A percentile compares a stretch with the other conserved stretches of the same genome.
phyloP scores from a whole-genome alignment of 2,329 filamentous ascomycete species.

The Apiospora hydei region DNA sequence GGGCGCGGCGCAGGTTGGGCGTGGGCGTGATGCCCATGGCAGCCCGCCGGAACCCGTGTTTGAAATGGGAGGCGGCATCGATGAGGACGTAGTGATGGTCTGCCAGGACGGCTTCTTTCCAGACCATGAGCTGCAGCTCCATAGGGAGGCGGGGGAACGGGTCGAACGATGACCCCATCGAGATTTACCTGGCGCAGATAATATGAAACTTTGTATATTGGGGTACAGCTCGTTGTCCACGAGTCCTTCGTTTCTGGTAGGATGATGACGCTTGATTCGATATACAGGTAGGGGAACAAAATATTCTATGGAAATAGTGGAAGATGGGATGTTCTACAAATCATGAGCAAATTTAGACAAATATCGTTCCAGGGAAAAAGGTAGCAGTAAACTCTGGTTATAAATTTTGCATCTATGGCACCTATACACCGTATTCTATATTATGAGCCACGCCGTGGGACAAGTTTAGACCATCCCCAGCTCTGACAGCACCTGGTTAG shows the following conservation, averaged over 20 bases:
- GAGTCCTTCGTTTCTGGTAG: too few relatives aligned
- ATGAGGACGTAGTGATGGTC: background rate
- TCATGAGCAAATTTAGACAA: too few relatives aligned
- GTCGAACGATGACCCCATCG: background rate
- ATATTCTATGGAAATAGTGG: too few relatives aligned
- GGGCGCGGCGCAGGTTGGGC: background rate
- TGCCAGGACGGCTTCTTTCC: background rate
- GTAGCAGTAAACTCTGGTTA: too few relatives aligned
- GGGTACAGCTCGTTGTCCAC: background rate
- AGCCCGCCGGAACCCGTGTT: background rate
- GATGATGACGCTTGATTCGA: too few relatives aligned
- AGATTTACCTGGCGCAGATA: background rate
- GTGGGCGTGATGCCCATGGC: background rate
- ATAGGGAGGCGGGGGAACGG: background rate
- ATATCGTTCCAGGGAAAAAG: too few relatives aligned
- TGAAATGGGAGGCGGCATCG: background rate
- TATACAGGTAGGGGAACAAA: too few relatives aligned
- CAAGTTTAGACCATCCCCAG: background rate
- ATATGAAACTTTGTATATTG: background rate
- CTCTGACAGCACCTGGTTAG: background rate
- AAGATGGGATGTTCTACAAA: too few relatives aligned
- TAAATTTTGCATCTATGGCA: too few relatives aligned
- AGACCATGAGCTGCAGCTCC: background rate
- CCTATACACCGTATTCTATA: background rate
- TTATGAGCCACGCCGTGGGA: background rate